These are phyloP conservation scores for Silybum marianum DNA, from an alignment of 129 eudicot species.

Conservation along the genomic window DNA sequence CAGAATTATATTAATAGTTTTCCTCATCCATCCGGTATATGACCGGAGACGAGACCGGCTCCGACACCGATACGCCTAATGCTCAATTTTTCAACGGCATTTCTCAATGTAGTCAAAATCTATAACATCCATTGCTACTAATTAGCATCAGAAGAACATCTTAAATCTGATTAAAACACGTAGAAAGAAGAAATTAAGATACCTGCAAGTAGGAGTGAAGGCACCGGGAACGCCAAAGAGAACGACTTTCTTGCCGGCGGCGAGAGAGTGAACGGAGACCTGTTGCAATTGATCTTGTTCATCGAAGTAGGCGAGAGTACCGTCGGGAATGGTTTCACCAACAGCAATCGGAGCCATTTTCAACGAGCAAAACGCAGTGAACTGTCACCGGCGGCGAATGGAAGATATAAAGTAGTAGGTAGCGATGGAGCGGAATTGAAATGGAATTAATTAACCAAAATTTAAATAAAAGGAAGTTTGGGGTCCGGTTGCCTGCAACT, in stretches of 20 bases:
- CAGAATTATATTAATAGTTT: too few species aligned
- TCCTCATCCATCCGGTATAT: neutral
- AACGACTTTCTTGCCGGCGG: constrained; percentile 87
- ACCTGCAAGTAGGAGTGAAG: constrained; percentile 97
- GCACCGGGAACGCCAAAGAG: constrained; percentile 96
- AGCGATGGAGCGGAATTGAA: constrained; percentile 17
- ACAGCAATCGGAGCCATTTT: constrained; percentile 82
- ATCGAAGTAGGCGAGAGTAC: constrained; percentile 66
- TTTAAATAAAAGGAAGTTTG: neutral
- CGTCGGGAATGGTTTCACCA: constrained; percentile 82
- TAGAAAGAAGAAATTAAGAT: neutral
- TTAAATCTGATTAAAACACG: neutral
- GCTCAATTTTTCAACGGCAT: neutral
- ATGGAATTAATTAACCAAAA: neutral
- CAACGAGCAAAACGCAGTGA: neutral
- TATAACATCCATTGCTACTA: neutral
- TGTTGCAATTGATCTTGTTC: constrained; percentile 58
- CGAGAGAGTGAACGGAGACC: constrained; percentile 83
- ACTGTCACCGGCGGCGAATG: neutral
- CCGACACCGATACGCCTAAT: neutral
- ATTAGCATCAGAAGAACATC: neutral
- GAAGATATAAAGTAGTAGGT: neutral
- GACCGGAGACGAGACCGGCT: neutral
- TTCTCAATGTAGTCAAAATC: neutral
- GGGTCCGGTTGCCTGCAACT: neutral